Evolutionary conservation across 2,329 filamentous ascomycete species (phyloP).

Genomic region (Madurella fahalii): DNA sequence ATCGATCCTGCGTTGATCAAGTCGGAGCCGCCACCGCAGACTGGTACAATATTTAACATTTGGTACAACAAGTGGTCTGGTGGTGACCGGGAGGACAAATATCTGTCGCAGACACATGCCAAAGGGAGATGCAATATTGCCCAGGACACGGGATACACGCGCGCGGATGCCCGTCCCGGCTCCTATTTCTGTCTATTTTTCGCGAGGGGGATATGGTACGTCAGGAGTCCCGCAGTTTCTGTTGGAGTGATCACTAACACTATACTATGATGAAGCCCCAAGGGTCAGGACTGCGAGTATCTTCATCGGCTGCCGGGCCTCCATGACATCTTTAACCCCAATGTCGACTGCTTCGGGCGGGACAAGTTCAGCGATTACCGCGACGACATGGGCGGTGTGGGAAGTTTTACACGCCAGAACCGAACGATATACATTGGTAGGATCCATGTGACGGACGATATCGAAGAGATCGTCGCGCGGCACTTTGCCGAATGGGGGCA

Average conservation of each 20-base stretch:
- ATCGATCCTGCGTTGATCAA: conserved; percentile 81
- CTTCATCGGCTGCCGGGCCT: conserved; percentile 83
- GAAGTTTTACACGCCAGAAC: conserved; percentile 90
- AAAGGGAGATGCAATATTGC: conserved; percentile 83
- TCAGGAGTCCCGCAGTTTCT: conserved; percentile 43
- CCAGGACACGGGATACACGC: conserved; percentile 73
- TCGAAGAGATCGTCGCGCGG: conserved; percentile 89
- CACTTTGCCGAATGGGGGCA: conserved; percentile 98
- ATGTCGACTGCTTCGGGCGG: conserved; percentile 90
- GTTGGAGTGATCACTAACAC: background rate
- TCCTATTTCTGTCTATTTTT: conserved; percentile 93
- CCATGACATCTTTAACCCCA: conserved; percentile 87
- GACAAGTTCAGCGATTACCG: conserved; percentile 92
- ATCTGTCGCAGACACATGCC: conserved; percentile 76
- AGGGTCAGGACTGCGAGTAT: conserved; percentile 90
- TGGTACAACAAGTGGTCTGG: conserved; percentile 99
- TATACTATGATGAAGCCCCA: conserved; percentile 52
- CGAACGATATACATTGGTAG: conserved; percentile 88
- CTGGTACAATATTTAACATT: conserved; percentile 94
- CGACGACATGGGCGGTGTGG: conserved; percentile 97
- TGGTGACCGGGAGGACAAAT: conserved; percentile 89
- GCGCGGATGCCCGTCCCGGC: conserved; percentile 70
- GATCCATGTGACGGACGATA: conserved; percentile 94
- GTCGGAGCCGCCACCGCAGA: conserved; percentile 83
- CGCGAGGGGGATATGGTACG: conserved; percentile 66